Conservation (phyloP, 192 early-diverging fungal genomes). For the Kappamyces sp. region DNA sequence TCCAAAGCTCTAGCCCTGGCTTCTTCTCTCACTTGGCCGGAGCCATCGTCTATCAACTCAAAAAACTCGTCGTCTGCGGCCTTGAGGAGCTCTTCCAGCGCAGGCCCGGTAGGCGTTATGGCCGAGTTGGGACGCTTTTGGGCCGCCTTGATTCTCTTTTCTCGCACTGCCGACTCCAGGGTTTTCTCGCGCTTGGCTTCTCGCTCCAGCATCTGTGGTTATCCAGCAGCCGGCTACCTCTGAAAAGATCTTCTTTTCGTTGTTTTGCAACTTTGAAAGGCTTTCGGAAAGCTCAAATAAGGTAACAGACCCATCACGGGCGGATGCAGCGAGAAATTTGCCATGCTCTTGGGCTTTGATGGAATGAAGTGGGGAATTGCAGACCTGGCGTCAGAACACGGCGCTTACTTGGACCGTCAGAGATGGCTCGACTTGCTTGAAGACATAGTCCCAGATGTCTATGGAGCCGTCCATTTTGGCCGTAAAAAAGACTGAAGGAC, state of each 20-base stretch:
- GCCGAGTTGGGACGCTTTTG: slow-evolving; percentile 48
- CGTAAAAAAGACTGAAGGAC: slow-evolving; percentile 56
- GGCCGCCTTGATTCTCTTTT: slow-evolving; percentile 53
- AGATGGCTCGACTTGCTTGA: slow-evolving; percentile 56
- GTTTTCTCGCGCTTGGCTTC: slow-evolving; percentile 60
- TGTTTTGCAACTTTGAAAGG: slow-evolving; percentile 40
- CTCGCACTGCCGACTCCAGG: slow-evolving; percentile 44
- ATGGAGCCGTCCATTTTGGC: slow-evolving; percentile 51
- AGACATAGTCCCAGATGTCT: slow-evolving; percentile 55
- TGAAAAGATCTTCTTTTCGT: slow-evolving; percentile 51
- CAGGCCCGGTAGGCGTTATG: slow-evolving; percentile 26
- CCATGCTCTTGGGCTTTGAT: slow-evolving; percentile 60
- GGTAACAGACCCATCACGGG: slow-evolving; percentile 49
- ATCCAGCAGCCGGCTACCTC: slow-evolving; percentile 27
- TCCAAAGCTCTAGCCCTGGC: slow-evolving; percentile 21
- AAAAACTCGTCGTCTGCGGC: slow-evolving; percentile 51
- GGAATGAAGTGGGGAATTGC: slow-evolving; percentile 46
- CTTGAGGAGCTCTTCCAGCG: slow-evolving; percentile 40
- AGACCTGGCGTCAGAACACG: slow-evolving; percentile 28
- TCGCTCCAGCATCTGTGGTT: slow-evolving; percentile 51
- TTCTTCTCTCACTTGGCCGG: slow-evolving; percentile 21
- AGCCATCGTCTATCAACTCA: slow-evolving; percentile 41
- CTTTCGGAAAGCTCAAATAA: slow-evolving; percentile 49
- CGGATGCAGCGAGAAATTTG: slow-evolving; percentile 42
- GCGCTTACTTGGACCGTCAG: slow-evolving; percentile 43